Evolutionary conservation across 257 asterid genomes (phyloP), one percentile per base, ranked within the genome.

Genomic region (Gentiana straminea): DNA sequence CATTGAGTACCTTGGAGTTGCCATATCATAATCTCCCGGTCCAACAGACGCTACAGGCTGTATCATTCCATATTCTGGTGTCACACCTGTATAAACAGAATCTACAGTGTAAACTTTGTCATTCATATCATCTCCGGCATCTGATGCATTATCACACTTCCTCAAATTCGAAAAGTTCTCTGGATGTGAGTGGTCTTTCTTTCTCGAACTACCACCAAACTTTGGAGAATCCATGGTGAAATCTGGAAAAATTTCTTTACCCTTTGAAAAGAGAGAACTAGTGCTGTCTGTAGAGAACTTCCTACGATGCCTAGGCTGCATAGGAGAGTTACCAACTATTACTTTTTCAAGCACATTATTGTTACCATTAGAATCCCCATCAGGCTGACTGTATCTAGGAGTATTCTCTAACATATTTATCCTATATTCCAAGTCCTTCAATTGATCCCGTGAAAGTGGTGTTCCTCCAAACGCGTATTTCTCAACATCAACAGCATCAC

Each of bases 61-160:
- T 64, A 47, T 35, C 52, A 47, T 47, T 52, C 78, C 72, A 59
- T 71, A 73, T 57, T 60, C 48, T 47, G 77, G 57, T 61, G 54
- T 41, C 4, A 84, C 73, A 69, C 79, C 75, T 55, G 76, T 79
- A 75, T 76, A 81, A 72, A 87, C 72, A 51, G 96, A 87, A 74
- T 91, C 98, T 69, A 87, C 75, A 7, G 90, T 91, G 73, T 81
- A 91, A 64, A 91, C 84, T 75, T 90, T 81, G 64, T 87, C 96
- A 33, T 67, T 70, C 74, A 63, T 66, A 64, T 84, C 92, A 77
- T 84, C 98, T 64, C 78, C 94, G 57, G 38, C 67, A 60, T 84
- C 88, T 4, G 86, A 76, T 60, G 65, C 68, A 77, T 72, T 67
- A 66, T 78, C 89, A 64, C 60, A 70, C 67, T 78, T 78, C 74